Percentiles rank a stretch among this genome's conserved stretches.
Evolutionary conservation across 768 basidiomycete genomes (phyloP).

Genomic region (Lepiota venenata): DNA sequence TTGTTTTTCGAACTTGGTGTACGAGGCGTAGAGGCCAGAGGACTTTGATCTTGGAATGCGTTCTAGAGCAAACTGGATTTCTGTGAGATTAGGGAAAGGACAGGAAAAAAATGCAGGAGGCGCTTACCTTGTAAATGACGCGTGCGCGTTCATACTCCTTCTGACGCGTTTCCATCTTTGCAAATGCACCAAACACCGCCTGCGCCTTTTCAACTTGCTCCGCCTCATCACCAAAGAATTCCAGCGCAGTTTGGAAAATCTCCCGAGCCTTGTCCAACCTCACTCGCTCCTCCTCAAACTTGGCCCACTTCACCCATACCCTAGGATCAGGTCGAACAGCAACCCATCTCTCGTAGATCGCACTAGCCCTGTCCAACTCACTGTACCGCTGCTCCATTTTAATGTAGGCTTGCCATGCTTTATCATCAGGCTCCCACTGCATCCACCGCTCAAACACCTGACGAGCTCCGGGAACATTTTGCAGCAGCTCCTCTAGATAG

Average conservation of each 20-base stretch:
- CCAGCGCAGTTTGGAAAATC: slow-evolving; percentile 87
- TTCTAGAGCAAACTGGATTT: slow-evolving; percentile 82
- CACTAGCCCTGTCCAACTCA: slow-evolving; percentile 88
- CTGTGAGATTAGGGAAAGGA: neutral
- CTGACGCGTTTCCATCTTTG: slow-evolving; percentile 94
- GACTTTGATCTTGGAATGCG: slow-evolving; percentile 93
- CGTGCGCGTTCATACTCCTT: slow-evolving; percentile 97
- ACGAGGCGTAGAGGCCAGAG: slow-evolving; percentile 80
- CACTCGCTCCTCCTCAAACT: slow-evolving; percentile 86
- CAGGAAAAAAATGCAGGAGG: neutral
- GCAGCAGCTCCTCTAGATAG: slow-evolving; percentile 94
- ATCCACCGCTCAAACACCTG: slow-evolving; percentile 99
- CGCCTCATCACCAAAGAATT: slow-evolving; percentile 86
- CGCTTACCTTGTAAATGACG: slow-evolving; percentile 91
- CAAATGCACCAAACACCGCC: slow-evolving; percentile 89
- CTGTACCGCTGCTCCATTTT: slow-evolving; percentile 94
- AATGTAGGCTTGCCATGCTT: slow-evolving; percentile 99
- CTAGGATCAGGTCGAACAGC: slow-evolving; percentile 74
- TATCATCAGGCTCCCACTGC: slow-evolving; percentile 99
- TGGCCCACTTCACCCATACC: slow-evolving; percentile 82
- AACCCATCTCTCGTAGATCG: slow-evolving; percentile 91
- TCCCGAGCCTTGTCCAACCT: slow-evolving; percentile 72
- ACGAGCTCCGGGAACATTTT: slow-evolving; percentile 93
- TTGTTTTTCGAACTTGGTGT: slow-evolving; percentile 98
- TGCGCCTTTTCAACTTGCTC: slow-evolving; percentile 97